These are phyloP conservation scores for Alternaria gaisen DNA, from an alignment of 2,329 filamentous ascomycete genomes.

Conservation along the genomic window DNA sequence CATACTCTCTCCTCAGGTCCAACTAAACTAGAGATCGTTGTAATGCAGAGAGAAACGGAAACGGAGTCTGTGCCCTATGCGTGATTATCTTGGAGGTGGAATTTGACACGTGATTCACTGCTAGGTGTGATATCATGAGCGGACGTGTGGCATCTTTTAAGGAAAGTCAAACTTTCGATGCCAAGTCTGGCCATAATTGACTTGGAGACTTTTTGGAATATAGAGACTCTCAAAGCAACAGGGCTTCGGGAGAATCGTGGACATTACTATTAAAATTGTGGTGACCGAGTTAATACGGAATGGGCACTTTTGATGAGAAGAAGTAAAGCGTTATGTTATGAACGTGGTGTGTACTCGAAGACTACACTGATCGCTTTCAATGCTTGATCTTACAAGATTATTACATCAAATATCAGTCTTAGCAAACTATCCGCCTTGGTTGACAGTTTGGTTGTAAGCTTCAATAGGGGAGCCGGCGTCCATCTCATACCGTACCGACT, in stretches of 20 bases:
- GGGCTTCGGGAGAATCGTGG: neutral
- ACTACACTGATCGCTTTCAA: neutral
- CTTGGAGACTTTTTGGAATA: too few species aligned
- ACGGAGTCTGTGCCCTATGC: too few species aligned
- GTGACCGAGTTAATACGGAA: neutral
- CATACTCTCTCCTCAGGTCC: too few species aligned
- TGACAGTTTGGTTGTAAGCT: too few species aligned
- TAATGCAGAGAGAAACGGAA: too few species aligned
- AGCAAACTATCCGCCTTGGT: neutral
- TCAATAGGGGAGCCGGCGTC: accelerated
- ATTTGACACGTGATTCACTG: accelerated
- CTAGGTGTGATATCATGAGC: too few species aligned
- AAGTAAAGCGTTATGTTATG: neutral
- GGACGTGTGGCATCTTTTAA: too few species aligned
- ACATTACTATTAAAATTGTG: neutral
- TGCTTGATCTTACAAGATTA: neutral
- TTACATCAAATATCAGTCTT: neutral
- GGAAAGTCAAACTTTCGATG: neutral
- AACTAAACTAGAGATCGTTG: too few species aligned
- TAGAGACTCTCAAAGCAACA: neutral
- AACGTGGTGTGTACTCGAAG: neutral
- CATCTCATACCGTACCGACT: neutral
- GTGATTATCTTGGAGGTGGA: too few species aligned
- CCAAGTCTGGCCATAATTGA: too few species aligned
- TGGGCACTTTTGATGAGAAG: neutral